A percentile compares a stretch with the other conserved stretches of the same genome.
Conservation (phyloP, 805 yeast genomes). For the Nakazawaea ernobii region DNA sequence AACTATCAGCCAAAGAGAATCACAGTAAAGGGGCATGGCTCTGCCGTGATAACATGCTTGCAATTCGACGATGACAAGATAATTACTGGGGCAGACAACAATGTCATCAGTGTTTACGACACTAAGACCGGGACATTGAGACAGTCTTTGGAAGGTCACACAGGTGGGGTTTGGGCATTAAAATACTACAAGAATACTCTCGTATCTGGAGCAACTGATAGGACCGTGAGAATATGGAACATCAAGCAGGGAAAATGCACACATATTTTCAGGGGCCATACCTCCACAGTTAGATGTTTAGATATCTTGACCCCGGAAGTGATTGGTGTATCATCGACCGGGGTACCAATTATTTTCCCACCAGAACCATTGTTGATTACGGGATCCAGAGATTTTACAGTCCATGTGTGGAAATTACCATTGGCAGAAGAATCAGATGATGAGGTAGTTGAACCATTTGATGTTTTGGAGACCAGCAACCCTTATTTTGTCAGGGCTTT, state of each 20-base stretch:
- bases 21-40: slow-evolving; percentile 64
- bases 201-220: slow-evolving; percentile 92
- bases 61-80: slow-evolving; percentile 89
- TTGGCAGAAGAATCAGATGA: slow-evolving; percentile 29
- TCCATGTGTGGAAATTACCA: slow-evolving; percentile 78
- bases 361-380: slow-evolving; percentile 68
- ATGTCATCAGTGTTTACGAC: slow-evolving; percentile 73
- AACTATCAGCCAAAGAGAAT: slow-evolving; percentile 60
- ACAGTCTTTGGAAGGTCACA: slow-evolving; percentile 74
- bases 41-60: slow-evolving; percentile 82
- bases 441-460: slow-evolving; percentile 31
- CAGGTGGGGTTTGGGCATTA: slow-evolving; percentile 98
- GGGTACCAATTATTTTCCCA: slow-evolving; percentile 52
- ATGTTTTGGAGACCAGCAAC: slow-evolving; percentile 35
- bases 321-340: slow-evolving; percentile 57
- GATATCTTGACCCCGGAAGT: slow-evolving; percentile 70
- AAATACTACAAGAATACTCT: slow-evolving; percentile 78
- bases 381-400: slow-evolving; percentile 77
- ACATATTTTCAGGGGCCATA: slow-evolving; percentile 86
- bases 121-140: slow-evolving; percentile 64
- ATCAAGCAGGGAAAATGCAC: slow-evolving; percentile 80
- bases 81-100: slow-evolving; percentile 90
- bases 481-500: slow-evolving; percentile 67
- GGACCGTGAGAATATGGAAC: slow-evolving; percentile 93
- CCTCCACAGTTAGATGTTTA: slow-evolving; percentile 88